A percentile compares a stretch with the other conserved stretches of the same genome.
Conservation (phyloP, 73 alveolate genomes). For the Paramecium tetraurelia region DNA sequence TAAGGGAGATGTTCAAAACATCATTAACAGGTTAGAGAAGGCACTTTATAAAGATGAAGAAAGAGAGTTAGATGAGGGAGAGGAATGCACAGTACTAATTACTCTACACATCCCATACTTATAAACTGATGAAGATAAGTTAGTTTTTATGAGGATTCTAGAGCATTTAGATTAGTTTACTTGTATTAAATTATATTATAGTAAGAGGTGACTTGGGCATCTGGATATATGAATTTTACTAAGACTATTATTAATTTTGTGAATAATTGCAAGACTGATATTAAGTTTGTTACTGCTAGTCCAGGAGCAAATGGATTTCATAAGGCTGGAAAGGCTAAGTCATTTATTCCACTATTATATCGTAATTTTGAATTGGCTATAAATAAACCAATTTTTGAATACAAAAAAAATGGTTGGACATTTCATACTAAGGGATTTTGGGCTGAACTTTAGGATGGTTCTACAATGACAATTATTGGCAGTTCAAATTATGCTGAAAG, state of each 20-base stretch:
- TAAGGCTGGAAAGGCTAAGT: conserved; percentile 22
- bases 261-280: background rate
- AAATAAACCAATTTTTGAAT: conserved; percentile 1
- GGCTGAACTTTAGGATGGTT: conserved; percentile 26
- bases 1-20: conserved; percentile 21
- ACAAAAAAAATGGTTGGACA: conserved; percentile 14
- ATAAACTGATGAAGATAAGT: conserved; percentile 22
- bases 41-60: background rate
- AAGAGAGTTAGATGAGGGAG: conserved; percentile 40
- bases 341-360: background rate
- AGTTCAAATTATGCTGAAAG: conserved; percentile 45
- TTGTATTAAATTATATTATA: background rate
- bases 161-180: background rate
- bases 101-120: conserved; percentile 9
- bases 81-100: background rate
- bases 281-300: conserved; percentile 16
- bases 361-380: background rate
- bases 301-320: conserved; percentile 38
- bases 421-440: conserved; percentile 39
- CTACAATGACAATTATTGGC: background rate
- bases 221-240: conserved; percentile 48
- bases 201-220: conserved; percentile 12
- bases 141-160: background rate
- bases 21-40: conserved; percentile 28
- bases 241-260: background rate